Conservation (phyloP, 805 yeast genomes). For the Wickerhamiella qilinensis region DNA sequence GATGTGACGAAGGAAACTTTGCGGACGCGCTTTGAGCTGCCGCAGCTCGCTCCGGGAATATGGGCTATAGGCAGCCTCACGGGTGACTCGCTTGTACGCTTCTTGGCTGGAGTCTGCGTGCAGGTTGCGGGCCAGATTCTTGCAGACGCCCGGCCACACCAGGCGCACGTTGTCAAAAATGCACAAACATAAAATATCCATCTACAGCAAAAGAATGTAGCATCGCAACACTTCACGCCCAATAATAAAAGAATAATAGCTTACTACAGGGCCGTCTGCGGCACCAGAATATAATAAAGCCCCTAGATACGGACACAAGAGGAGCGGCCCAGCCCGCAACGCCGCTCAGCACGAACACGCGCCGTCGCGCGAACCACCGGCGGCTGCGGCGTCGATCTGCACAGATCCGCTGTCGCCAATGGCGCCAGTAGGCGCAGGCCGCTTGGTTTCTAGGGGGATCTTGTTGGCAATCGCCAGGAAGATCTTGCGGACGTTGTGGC, state of each 20-base stretch:
- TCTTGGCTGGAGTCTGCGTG: conserved; percentile 17
- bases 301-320: too few relatives aligned
- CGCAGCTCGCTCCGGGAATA: conserved; percentile 4
- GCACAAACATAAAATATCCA: background rate
- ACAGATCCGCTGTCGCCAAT: conserved; percentile 13
- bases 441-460: conserved; percentile 41
- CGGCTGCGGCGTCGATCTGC: conserved; percentile 9
- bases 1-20: too few relatives aligned
- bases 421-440: conserved; percentile 15
- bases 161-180: too few relatives aligned
- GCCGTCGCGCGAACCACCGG: background rate
- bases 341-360: conserved; percentile 4
- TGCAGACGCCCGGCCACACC: too few relatives aligned
- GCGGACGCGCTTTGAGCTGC: too few relatives aligned
- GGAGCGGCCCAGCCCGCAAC: too few relatives aligned
- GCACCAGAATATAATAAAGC: background rate
- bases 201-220: too few relatives aligned
- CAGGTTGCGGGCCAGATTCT: conserved; percentile 11
- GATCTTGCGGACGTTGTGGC: conserved; percentile 77
- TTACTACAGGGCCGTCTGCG: too few relatives aligned
- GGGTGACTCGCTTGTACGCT: conserved; percentile 21
- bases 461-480: conserved; percentile 78
- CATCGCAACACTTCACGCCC: too few relatives aligned
- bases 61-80: conserved; percentile 19
- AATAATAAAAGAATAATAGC: too few relatives aligned